These are phyloP conservation scores for Penicillium brasilianum DNA, from an alignment of 2,329 filamentous ascomycete species.

Conservation along the genomic window DNA sequence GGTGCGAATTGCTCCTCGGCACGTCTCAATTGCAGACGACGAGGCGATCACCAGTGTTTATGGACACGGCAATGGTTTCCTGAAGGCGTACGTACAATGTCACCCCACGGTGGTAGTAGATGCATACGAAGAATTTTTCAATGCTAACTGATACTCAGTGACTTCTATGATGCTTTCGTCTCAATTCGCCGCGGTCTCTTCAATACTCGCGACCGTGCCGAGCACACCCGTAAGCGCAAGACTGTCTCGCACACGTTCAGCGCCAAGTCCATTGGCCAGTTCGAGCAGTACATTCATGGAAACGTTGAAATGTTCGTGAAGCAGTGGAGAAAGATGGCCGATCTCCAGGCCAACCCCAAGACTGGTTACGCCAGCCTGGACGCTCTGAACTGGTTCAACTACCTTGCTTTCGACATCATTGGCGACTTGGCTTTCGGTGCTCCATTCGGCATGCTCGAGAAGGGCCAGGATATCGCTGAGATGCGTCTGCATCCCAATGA, in stretches of 20 bases:
- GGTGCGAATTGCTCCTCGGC: conserved; percentile 81
- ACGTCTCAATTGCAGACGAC: conserved; percentile 80
- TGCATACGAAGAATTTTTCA: background rate
- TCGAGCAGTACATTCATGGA: conserved; percentile 84
- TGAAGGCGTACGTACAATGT: conserved; percentile 64
- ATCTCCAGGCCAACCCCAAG: conserved; percentile 52
- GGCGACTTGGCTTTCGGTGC: conserved; percentile 71
- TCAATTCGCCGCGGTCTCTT: conserved; percentile 85
- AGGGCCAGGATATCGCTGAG: conserved; percentile 77
- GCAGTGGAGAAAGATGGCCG: conserved; percentile 71
- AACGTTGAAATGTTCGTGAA: conserved; percentile 76
- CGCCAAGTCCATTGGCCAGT: conserved; percentile 77
- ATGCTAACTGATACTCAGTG: conserved; percentile 51
- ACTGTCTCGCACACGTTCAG: conserved; percentile 86
- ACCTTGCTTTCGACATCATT: conserved; percentile 65
- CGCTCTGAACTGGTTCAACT: conserved; percentile 81
- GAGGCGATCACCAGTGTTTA: conserved; percentile 78
- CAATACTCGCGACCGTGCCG: conserved; percentile 80
- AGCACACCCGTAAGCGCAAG: conserved; percentile 89
- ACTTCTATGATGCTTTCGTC: conserved; percentile 92
- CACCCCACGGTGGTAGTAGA: background rate
- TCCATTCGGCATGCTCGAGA: conserved; percentile 81
- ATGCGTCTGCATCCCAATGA: conserved; percentile 66
- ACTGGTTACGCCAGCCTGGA: conserved; percentile 69
- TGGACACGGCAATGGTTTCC: conserved; percentile 76